phyloP scores from a whole-genome alignment of 306 rosid species.

The Vigna hirtella region DNA sequence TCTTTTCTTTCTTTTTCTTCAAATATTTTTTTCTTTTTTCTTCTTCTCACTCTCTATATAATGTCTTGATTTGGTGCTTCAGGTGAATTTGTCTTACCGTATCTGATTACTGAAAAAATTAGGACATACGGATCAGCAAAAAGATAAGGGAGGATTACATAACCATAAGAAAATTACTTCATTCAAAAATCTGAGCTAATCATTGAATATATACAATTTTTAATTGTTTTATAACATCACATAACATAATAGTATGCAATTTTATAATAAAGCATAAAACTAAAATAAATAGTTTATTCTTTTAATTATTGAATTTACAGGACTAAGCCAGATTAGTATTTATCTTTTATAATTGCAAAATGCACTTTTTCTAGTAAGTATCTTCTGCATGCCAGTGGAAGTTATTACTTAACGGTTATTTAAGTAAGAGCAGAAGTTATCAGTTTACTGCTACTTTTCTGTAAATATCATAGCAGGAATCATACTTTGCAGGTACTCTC shows the following conservation, averaged over 20 bases:
- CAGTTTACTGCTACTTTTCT: slow-evolving; percentile 36
- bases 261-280: no score
- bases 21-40: no score
- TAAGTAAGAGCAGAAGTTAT: slow-evolving; percentile 1
- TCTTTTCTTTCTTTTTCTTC: no score
- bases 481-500: not conserved
- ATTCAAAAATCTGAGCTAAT: no score
- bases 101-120: not conserved
- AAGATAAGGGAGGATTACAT: not conserved
- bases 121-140: slow-evolving; percentile 9
- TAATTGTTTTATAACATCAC: no score
- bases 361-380: not conserved
- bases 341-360: no score
- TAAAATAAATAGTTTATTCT: no score
- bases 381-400: slow-evolving; percentile 17
- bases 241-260: no score
- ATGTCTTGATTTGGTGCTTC: not conserved
- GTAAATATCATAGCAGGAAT: not conserved
- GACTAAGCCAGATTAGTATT: no score
- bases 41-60: no score
- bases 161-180: not conserved
- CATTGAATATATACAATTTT: no score
- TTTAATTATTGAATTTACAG: no score
- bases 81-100: not conserved
- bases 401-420: slow-evolving; percentile 39